These are phyloP conservation scores for Gracilariopsis chorda DNA, from an alignment of 23 red algal genomes.

Conservation along the genomic window DNA sequence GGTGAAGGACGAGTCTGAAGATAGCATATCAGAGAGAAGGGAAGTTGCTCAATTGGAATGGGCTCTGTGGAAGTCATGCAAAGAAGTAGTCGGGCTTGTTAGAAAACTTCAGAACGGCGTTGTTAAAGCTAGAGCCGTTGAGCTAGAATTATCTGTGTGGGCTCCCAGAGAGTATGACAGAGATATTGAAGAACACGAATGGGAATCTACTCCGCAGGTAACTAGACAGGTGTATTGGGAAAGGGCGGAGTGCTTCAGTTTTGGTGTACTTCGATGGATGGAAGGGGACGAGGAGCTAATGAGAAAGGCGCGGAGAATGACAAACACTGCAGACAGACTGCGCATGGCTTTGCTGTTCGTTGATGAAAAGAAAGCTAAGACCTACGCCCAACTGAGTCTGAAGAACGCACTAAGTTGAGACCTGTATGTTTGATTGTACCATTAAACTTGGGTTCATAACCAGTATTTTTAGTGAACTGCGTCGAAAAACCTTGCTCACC, in stretches of 20 bases:
- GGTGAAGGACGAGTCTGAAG: constrained; percentile 13
- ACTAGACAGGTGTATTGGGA: constrained; percentile 43
- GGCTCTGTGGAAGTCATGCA: constrained; percentile 17
- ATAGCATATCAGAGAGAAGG: background rate
- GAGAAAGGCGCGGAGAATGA: constrained; percentile 4
- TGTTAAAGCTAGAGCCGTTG: background rate
- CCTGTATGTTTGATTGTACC: too few relatives aligned
- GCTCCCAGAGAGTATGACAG: constrained; percentile 47
- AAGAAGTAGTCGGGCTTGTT: constrained; percentile 9
- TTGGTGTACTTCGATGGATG: constrained; percentile 48
- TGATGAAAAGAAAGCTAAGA: constrained; percentile 20
- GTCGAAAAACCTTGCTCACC: too few relatives aligned
- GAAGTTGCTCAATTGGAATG: constrained; percentile 41
- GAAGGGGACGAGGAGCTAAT: background rate
- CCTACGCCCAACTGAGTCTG: constrained; percentile 28
- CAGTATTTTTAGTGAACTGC: too few relatives aligned
- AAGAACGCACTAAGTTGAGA: constrained; percentile 42
- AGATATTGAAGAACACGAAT: constrained; percentile 29
- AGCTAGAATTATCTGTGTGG: constrained; percentile 44
- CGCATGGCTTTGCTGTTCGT: constrained; percentile 17
- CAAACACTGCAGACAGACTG: constrained; percentile 16
- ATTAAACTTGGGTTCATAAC: too few relatives aligned
- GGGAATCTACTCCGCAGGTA: constrained; percentile 9
- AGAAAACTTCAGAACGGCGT: background rate
- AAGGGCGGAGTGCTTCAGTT: constrained; percentile 58